A percentile compares a stretch with the other conserved stretches of the same genome.
Evolutionary conservation across 2,329 filamentous ascomycete genomes (phyloP).

Genomic region (Fusarium floridanum): DNA sequence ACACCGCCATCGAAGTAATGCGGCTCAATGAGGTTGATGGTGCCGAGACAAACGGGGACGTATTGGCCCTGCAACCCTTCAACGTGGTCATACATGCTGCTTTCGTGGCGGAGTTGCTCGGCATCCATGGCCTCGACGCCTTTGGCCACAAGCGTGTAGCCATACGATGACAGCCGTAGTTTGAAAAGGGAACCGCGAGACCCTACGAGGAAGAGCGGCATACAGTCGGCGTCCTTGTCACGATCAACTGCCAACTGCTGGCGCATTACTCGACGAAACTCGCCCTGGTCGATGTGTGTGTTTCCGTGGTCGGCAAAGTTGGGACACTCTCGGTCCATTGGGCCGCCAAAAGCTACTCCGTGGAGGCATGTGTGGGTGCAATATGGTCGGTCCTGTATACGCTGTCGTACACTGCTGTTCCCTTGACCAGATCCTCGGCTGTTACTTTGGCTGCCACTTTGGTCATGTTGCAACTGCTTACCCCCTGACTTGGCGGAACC

Average conservation of each 20-base stretch:
- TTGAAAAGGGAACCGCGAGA: constrained; percentile 53
- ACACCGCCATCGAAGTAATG: constrained; percentile 50
- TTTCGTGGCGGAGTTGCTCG: constrained; percentile 46
- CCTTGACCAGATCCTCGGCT: no score
- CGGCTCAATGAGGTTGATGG: constrained; percentile 44
- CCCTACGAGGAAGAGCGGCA: constrained; percentile 48
- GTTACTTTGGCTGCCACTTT: neutral
- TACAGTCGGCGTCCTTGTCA: constrained; percentile 46
- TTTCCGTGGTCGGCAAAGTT: constrained; percentile 37
- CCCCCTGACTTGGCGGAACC: no score
- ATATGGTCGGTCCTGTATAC: constrained; percentile 40
- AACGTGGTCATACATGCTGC: constrained; percentile 49
- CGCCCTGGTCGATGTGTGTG: constrained; percentile 39
- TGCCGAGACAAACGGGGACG: constrained; percentile 53
- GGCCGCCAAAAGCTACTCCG: constrained; percentile 38
- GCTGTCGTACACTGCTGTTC: neutral
- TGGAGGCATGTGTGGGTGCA: constrained; percentile 47
- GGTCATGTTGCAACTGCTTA: neutral
- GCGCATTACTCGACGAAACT: constrained; percentile 46
- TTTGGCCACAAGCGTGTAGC: constrained; percentile 57
- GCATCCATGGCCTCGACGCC: constrained; percentile 48
- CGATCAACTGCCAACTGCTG: constrained; percentile 49
- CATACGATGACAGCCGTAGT: constrained; percentile 49
- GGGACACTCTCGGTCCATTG: constrained; percentile 47
- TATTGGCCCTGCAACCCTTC: constrained; percentile 48